A percentile compares a stretch with the other conserved stretches of the same genome.
phyloP scores from a whole-genome alignment of 23 red algal species.

The Gracilariopsis chorda region DNA sequence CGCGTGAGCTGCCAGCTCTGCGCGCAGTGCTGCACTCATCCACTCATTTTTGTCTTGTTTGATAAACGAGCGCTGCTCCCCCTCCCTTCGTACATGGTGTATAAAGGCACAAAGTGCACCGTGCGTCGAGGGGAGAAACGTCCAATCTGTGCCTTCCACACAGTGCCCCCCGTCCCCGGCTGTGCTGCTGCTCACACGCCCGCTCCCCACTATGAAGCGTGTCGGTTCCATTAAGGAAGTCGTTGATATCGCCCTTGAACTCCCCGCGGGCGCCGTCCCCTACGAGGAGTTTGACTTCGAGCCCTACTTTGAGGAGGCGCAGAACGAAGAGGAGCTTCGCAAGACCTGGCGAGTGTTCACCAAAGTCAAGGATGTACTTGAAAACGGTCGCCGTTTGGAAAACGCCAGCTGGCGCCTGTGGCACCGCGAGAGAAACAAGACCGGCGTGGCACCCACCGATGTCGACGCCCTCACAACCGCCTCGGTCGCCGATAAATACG shows the following conservation, averaged over 20 bases:
- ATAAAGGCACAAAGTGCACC: too few relatives aligned
- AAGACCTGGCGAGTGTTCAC: slow-evolving; percentile 99
- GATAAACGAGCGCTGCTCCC: background rate
- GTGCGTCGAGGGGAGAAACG: too few relatives aligned
- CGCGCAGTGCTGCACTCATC: background rate
- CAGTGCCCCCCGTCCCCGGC: background rate
- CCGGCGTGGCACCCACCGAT: slow-evolving; percentile 38
- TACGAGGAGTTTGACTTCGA: slow-evolving; percentile 98
- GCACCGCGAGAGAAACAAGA: slow-evolving; percentile 71
- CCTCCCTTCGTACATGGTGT: background rate
- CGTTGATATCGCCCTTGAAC: slow-evolving; percentile 61
- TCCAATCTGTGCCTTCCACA: too few relatives aligned
- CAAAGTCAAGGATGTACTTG: slow-evolving; percentile 97
- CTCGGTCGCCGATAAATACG: slow-evolving; percentile 64
- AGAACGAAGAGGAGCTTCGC: slow-evolving; percentile 96
- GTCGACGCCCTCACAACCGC: slow-evolving; percentile 18
- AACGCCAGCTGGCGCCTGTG: slow-evolving; percentile 90
- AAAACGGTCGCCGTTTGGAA: slow-evolving; percentile 90
- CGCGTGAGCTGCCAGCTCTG: background rate
- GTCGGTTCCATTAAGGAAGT: slow-evolving; percentile 64
- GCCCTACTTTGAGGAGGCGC: slow-evolving; percentile 88
- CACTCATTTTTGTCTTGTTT: background rate
- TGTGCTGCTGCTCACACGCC: background rate
- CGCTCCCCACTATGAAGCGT: slow-evolving; percentile 49
- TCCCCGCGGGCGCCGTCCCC: slow-evolving; percentile 92